These are phyloP conservation scores for Monosporascus sp. DNA, from an alignment of 2,329 filamentous ascomycete species.

Conservation along the genomic window DNA sequence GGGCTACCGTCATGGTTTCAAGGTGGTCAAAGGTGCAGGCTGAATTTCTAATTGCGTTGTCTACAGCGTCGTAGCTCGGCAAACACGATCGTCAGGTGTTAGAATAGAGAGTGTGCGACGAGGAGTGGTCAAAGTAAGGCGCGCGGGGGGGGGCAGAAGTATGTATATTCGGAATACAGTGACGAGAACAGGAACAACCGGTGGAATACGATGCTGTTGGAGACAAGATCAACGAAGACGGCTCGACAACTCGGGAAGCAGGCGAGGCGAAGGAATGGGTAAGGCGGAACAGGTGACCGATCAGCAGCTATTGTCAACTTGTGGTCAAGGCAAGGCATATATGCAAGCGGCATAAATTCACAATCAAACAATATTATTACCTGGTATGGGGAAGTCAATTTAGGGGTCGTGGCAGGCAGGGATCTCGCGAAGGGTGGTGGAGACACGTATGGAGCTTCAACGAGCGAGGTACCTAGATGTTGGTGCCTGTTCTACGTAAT, in stretches of 20 bases:
- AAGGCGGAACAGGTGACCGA: neutral
- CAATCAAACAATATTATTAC: neutral
- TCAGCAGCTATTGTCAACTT: neutral
- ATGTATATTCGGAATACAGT: neutral
- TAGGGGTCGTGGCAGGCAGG: neutral
- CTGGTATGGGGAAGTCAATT: neutral
- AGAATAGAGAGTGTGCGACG: neutral
- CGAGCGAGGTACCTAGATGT: neutral
- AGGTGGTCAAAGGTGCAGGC: conserved; percentile 1
- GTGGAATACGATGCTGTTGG: neutral
- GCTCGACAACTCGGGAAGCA: neutral
- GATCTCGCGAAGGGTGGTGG: neutral
- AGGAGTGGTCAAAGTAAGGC: neutral
- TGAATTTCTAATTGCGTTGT: neutral
- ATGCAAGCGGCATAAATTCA: neutral
- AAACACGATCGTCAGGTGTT: neutral
- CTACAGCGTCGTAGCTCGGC: neutral
- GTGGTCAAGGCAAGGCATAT: neutral
- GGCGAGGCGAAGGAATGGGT: neutral
- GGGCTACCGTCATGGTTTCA: conserved; percentile 30
- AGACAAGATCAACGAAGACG: neutral
- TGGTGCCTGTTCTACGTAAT: no score
- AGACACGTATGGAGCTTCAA: neutral
- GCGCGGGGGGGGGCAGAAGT: neutral
- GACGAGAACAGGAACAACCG: neutral